Base-by-base conservation (phyloP, 176 grass and related monocot genomes). In the Aegilops umbellulata region DNA sequence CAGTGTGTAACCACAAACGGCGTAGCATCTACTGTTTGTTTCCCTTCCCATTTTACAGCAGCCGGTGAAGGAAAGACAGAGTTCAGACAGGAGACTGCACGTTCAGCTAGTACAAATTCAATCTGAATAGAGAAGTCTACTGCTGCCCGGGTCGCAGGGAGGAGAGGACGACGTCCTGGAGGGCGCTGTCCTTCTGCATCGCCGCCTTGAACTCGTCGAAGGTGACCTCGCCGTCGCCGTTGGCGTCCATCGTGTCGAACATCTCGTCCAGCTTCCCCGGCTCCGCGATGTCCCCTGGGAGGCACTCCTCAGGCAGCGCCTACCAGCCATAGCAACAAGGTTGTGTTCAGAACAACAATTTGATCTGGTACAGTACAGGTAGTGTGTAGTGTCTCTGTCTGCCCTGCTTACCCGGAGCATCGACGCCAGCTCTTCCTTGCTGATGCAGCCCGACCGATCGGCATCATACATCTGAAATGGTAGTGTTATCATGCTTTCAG, bases 141-240 rank as follows among this genome's bases (percentile, higher is more conserved):
- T 90, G 69, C 32, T 86, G 85, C 60, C 41, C 62, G 4, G 90
- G 87, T 0, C 93, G 88, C 79, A 95, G 77, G 39, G 90, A 90
- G 0, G 88, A 95, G 25, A 95, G 83, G 79, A 95, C 87, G 4
- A 90, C 93, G 60, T 95, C 93, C 35, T 95, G 90, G 32, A 95
- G 90, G 51, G 90, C 76, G 82, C 90, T 92, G 71, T 95, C 88
- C 83, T 81, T 90, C 74, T 92, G 88, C 93, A 92, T 95, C 0
- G 93, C 93, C 8, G 85, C 93, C 66, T 94, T 92, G 88, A 94
- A 94, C 88, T 94, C 93, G 7, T 90, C 90, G 74, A 92, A 94
- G 73, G 87, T 91, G 46, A 94, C 89, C 86, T 85, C 74, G 34
- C 92, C 92, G 26, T 94, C 92, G 47, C 78, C 32, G 38, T 94